Evolutionary conservation across 1,284 basidiomycete genomes (phyloP).

Genomic region (Ustilago hordei): DNA sequence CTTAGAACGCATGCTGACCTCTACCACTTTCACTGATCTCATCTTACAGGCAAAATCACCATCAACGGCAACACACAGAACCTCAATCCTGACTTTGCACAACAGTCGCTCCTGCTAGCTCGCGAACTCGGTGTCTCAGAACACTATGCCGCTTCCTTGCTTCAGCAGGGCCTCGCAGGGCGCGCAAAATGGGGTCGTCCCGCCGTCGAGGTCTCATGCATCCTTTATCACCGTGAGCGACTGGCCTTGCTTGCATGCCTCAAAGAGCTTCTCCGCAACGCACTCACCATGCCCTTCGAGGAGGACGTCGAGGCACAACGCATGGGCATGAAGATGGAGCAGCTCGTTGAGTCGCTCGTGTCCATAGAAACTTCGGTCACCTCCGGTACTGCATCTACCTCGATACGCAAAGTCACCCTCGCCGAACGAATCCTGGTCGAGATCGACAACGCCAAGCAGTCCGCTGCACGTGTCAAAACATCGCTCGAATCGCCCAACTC

Average conservation of each 20-base stretch:
- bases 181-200: slow-evolving; percentile 62
- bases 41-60: slow-evolving; percentile 57
- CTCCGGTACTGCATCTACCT: slow-evolving; percentile 13
- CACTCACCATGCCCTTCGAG: slow-evolving; percentile 61
- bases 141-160: slow-evolving; percentile 65
- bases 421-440: slow-evolving; percentile 50
- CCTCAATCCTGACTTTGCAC: slow-evolving; percentile 66
- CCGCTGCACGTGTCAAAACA: slow-evolving; percentile 39
- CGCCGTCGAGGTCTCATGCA: slow-evolving; percentile 63
- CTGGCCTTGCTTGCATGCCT: slow-evolving; percentile 63
- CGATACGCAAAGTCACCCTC: slow-evolving; percentile 34
- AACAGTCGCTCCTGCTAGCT: slow-evolving; percentile 62
- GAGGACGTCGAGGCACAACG: slow-evolving; percentile 51
- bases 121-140: slow-evolving; percentile 63
- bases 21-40: background rate
- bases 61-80: slow-evolving; percentile 57
- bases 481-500: slow-evolving; percentile 46
- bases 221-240: slow-evolving; percentile 65
- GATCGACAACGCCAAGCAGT: slow-evolving; percentile 48
- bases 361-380: slow-evolving; percentile 34
- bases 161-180: slow-evolving; percentile 63
- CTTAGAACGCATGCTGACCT: background rate
- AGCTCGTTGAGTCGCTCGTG: slow-evolving; percentile 59
- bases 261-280: slow-evolving; percentile 59
- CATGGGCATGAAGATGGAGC: slow-evolving; percentile 60